Percentiles rank a stretch among this genome's conserved stretches.
These are phyloP conservation scores for Heterobasidion annosum DNA, from an alignment of 1,284 basidiomycete species.

Conservation along the genomic window DNA sequence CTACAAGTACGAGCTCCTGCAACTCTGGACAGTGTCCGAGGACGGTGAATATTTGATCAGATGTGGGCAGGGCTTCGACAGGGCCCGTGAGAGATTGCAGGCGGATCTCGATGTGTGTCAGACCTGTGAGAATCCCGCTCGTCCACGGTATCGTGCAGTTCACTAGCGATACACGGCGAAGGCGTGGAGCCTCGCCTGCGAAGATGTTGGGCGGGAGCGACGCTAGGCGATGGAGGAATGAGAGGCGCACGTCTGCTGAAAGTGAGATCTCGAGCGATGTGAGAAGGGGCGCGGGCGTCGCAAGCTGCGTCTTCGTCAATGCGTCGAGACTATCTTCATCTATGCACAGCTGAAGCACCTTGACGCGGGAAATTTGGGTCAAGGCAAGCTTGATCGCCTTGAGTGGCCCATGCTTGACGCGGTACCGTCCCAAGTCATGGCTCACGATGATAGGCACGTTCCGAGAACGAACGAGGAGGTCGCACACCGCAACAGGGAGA, in stretches of 20 bases:
- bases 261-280: constrained; percentile 2
- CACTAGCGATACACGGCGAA: neutral
- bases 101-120: constrained; percentile 3
- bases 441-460: neutral
- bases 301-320: neutral
- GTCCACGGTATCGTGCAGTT: constrained; percentile 2
- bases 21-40: constrained; percentile 1
- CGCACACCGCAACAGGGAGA: constrained; percentile 1
- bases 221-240: neutral
- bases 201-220: constrained; percentile 2
- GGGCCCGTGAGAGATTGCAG: neutral
- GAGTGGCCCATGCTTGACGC: neutral
- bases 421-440: neutral
- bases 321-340: neutral
- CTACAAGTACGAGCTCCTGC: constrained; percentile 1
- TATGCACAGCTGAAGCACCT: neutral
- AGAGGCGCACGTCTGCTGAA: neutral
- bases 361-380: neutral
- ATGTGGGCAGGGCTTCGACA: neutral
- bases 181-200: neutral
- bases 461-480: constrained; percentile 2
- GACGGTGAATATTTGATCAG: constrained; percentile 4
- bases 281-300: neutral
- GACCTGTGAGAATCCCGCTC: neutral
- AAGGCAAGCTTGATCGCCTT: neutral